Evolutionary conservation across 2,329 filamentous ascomycete species (phyloP), one percentile per base, ranked within the genome.

Genomic region (Periconia sp.): DNA sequence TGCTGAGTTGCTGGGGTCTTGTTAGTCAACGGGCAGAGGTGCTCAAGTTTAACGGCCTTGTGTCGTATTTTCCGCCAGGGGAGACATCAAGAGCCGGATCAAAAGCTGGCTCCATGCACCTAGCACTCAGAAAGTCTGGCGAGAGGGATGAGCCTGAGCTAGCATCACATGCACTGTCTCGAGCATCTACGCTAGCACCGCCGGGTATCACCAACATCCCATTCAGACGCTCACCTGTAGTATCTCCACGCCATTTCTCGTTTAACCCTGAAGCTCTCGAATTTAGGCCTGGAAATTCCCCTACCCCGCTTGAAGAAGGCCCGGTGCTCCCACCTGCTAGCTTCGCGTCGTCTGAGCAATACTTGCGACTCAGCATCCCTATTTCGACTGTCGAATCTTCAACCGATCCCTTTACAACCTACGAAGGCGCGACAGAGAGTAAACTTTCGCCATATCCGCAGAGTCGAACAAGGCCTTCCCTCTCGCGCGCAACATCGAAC

Each of bases 1-100:
- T 83, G 41, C 72, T 86, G 4, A 77, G 76, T n/a, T 75, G 78
- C 7, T 85, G 82, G 83, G 76, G 75, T 10, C 53, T 86, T 9
- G 69, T 75, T 10, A 72, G 80, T 16, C 71, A 79, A 50, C 74
- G 77, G 36, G 77, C 78, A 11, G 82, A 86, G 60, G 70, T 86
- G 2, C 70, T 84, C 18, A 84, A 83, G 52, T 79, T 80, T 43
- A 77, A 79, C 36, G 73, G 73, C 0, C 56, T 74, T 4, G 61
- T 68, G 8, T 64, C 67, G 2, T 70, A 71, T 43, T 68, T 67
- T 24, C 57, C 61, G 10, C 40, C 24, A 5, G 41, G 46, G 24
- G 49, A 54, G 33, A 22, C 25, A 41, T 31, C 48, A 40, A 58
- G 59, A 35, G 56, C 42, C 21, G 56, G 49, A 18, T 62, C 63